phyloP scores from a whole-genome alignment of 495 filamentous ascomycete genomes.

The Rusavskia elegans region DNA sequence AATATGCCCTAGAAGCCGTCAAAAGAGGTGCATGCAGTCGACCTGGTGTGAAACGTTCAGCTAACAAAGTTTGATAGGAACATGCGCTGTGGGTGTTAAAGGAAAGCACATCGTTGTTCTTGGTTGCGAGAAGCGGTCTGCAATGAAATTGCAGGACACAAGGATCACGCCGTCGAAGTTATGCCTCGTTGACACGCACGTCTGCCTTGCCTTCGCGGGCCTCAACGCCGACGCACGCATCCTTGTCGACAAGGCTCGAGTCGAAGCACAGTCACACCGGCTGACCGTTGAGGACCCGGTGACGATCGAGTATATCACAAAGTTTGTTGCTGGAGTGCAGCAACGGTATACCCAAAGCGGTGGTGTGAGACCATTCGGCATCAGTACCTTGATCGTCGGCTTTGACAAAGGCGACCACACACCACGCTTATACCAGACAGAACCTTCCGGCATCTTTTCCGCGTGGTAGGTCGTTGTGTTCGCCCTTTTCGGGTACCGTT shows the following conservation, averaged over 20 bases:
- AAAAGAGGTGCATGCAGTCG: conserved; percentile 59
- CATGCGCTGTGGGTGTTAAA: conserved; percentile 96
- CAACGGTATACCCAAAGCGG: conserved; percentile 97
- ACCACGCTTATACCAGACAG: conserved; percentile 89
- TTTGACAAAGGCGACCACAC: conserved; percentile 82
- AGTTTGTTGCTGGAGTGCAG: conserved; percentile 93
- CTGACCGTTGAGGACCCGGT: conserved; percentile 97
- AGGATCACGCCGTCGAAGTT: conserved; percentile 98
- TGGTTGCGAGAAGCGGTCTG: conserved; percentile 95
- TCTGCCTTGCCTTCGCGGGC: conserved; percentile 91
- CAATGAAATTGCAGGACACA: conserved; percentile 98
- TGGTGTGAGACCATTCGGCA: conserved; percentile 92
- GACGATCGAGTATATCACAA: conserved; percentile 97
- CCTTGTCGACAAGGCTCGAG: conserved; percentile 87
- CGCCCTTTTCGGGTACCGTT: too few species aligned
- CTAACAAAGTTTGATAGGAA: conserved; percentile 38
- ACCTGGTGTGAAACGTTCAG: background rate
- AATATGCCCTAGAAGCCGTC: conserved; percentile 97
- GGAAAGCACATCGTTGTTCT: conserved; percentile 86
- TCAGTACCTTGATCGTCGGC: conserved; percentile 91
- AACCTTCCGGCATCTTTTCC: conserved; percentile 95
- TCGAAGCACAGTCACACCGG: conserved; percentile 94
- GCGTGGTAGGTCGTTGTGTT: conserved; percentile 52
- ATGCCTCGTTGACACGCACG: conserved; percentile 82
- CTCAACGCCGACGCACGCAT: conserved; percentile 96